A percentile compares a stretch with the other conserved stretches of the same genome.
phyloP scores from a whole-genome alignment of 768 basidiomycete species.

The Tulasnella sp. region DNA sequence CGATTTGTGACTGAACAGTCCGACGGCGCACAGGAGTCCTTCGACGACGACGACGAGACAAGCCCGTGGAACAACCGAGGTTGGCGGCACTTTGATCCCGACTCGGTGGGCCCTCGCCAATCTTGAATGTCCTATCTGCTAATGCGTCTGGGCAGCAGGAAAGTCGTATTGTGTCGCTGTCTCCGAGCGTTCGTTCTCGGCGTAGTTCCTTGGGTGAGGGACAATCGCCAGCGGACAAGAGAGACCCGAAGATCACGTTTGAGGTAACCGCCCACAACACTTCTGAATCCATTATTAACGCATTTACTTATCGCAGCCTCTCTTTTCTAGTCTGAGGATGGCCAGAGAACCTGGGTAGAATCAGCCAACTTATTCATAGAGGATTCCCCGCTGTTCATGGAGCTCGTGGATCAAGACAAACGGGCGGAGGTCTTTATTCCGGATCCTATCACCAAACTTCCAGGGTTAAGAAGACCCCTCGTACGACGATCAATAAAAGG shows the following conservation, averaged over 20 bases:
- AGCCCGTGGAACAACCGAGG: not conserved
- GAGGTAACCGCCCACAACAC: not conserved
- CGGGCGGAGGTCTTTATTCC: not conserved
- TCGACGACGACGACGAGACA: not conserved
- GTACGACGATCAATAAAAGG: not conserved
- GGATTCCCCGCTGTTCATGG: not conserved
- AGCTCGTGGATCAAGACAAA: not conserved
- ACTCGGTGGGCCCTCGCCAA: not conserved
- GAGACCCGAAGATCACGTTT: not conserved
- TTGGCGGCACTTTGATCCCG: not conserved
- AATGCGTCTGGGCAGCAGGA: not conserved
- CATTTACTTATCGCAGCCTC: no score
- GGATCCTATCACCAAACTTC: not conserved
- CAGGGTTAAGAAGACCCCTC: not conserved
- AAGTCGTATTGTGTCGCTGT: not conserved
- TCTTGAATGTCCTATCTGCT: not conserved
- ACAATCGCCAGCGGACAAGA: no score
- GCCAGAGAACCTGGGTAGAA: not conserved
- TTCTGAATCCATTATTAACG: no score
- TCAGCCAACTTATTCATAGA: not conserved
- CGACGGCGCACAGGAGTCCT: not conserved
- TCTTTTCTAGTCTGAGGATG: not conserved
- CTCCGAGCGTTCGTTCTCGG: not conserved
- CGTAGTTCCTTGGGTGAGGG: not conserved
- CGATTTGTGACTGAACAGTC: not conserved